These are phyloP conservation scores for Dactylellina leptospora DNA, from an alignment of 2,329 filamentous ascomycete species.

Conservation along the genomic window DNA sequence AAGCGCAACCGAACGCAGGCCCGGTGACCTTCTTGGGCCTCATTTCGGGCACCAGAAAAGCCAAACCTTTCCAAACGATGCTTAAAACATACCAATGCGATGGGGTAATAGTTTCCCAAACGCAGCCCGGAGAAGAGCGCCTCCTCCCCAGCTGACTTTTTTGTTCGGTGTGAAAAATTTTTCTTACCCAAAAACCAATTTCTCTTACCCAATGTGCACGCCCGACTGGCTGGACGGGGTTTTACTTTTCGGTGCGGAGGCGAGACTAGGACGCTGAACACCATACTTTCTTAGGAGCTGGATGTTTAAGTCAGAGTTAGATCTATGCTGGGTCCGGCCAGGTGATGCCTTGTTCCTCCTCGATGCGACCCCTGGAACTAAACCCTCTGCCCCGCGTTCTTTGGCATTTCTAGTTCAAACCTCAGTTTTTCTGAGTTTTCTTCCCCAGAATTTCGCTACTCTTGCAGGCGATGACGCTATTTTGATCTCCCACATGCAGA, in stretches of 20 bases:
- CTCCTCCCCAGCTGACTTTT: slow-evolving; percentile 47
- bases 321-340: slow-evolving; percentile 11
- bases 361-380: slow-evolving; percentile 24
- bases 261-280: too few relatives aligned
- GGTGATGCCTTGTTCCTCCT: slow-evolving; percentile 40
- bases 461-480: slow-evolving; percentile 51
- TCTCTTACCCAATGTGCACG: slow-evolving; percentile 33
- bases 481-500: slow-evolving; percentile 43
- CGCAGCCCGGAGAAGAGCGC: slow-evolving; percentile 39
- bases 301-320: too few relatives aligned
- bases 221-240: slow-evolving; percentile 7
- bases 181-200: background rate
- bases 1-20: slow-evolving; percentile 33
- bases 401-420: background rate
- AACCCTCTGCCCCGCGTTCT: slow-evolving; percentile 39
- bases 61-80: slow-evolving; percentile 1
- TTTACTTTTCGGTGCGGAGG: slow-evolving; percentile 32
- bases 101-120: slow-evolving; percentile 43
- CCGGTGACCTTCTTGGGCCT: slow-evolving; percentile 38
- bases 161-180: slow-evolving; percentile 12
- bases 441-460: slow-evolving; percentile 52
- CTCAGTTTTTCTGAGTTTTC: slow-evolving; percentile 18
- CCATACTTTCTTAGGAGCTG: too few relatives aligned
- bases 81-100: slow-evolving; percentile 3
- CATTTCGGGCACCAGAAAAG: slow-evolving; percentile 39